phyloP scores from a whole-genome alignment of 768 basidiomycete genomes.

The Lactarius indigo region DNA sequence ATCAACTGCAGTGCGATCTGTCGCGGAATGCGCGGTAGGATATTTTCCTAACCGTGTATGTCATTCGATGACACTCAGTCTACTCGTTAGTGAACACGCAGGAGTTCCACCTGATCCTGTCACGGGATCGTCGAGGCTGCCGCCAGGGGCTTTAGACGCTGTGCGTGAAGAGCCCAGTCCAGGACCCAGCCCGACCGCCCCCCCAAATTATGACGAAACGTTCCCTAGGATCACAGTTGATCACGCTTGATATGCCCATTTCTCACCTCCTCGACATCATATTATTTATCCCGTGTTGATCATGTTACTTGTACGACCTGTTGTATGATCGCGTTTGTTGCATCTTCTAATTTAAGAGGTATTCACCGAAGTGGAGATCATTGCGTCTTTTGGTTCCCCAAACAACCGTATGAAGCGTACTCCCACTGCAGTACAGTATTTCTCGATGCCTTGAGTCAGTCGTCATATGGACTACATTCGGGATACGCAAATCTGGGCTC shows the following conservation, averaged over 20 bases:
- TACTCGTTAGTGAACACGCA: not conserved
- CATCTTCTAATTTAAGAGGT: not conserved
- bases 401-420: not conserved
- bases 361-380: not conserved
- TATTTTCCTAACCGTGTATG: not conserved
- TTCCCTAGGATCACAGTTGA: not conserved
- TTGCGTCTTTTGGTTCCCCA: not conserved
- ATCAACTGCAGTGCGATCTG: slow-evolving; percentile 5
- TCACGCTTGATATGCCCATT: not conserved
- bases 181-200: not conserved
- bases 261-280: too few relatives aligned
- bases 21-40: slow-evolving; percentile 5
- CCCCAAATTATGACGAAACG: not conserved
- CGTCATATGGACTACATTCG: too few relatives aligned
- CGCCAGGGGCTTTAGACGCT: not conserved
- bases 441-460: too few relatives aligned
- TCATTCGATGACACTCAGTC: too few relatives aligned
- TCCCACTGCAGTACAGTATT: not conserved
- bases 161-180: not conserved
- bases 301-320: not conserved
- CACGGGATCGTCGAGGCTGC: not conserved
- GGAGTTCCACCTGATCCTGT: not conserved
- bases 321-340: not conserved
- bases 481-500: too few relatives aligned
- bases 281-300: not conserved